phyloP scores from a whole-genome alignment of 2,329 filamentous ascomycete species.

The Colletotrichum tofieldiae region DNA sequence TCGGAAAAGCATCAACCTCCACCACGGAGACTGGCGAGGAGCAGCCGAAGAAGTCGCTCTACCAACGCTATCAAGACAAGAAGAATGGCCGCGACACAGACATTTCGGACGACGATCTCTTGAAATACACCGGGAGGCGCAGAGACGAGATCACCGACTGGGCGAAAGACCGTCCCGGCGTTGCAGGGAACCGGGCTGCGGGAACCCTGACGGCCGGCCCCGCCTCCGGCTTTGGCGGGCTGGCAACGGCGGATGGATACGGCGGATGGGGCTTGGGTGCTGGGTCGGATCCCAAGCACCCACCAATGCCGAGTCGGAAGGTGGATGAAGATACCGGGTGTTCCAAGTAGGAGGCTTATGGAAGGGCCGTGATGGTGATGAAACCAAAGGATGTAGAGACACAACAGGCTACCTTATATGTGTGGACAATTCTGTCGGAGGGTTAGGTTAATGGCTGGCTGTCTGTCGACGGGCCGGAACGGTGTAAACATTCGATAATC shows the following conservation, averaged over 20 bases:
- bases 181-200: constrained; percentile 58
- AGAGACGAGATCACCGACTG: constrained; percentile 52
- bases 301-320: constrained; percentile 46
- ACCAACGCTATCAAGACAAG: constrained; percentile 51
- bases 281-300: constrained; percentile 54
- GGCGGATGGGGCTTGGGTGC: constrained; percentile 55
- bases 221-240: constrained; percentile 50
- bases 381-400: background rate
- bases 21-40: background rate
- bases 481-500: background rate
- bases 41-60: constrained; percentile 50
- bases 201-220: constrained; percentile 52
- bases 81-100: constrained; percentile 48
- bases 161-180: constrained; percentile 57
- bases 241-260: constrained; percentile 49
- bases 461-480: background rate
- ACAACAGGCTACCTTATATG: no score
- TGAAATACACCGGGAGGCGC: constrained; percentile 59
- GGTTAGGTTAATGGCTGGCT: background rate
- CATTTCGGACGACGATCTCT: constrained; percentile 57
- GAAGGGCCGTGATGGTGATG: constrained; percentile 3
- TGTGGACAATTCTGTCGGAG: background rate
- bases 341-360: background rate
- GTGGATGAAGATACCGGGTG: constrained; percentile 18
- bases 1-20: constrained; percentile 24